A percentile compares a stretch with the other conserved stretches of the same genome.
Conservation (phyloP, 352 stramenopile species). For the Pythium aquatile region DNA sequence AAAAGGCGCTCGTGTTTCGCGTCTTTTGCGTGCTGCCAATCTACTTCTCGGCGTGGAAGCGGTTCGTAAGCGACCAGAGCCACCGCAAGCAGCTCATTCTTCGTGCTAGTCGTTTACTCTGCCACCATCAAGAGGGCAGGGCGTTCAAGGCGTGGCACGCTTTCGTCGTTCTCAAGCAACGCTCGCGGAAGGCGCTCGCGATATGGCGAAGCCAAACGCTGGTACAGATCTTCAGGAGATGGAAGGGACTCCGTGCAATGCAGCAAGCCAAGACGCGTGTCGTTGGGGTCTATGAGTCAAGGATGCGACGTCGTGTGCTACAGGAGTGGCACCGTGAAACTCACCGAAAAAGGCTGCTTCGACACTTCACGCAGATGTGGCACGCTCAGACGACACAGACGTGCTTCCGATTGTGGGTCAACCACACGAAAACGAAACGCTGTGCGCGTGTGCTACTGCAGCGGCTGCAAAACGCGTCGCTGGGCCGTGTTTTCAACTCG, state of each 20-base stretch:
- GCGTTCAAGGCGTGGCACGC: constrained; percentile 38
- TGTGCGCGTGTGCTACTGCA: constrained; percentile 6
- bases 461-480: constrained; percentile 14
- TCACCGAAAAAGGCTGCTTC: constrained; percentile 7
- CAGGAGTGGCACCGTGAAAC: constrained; percentile 9
- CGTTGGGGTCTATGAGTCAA: neutral
- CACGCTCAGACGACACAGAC: constrained; percentile 8
- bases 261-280: neutral
- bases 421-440: neutral
- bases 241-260: constrained; percentile 5
- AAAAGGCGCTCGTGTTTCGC: constrained; percentile 44
- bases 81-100: constrained; percentile 25
- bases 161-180: constrained; percentile 10
- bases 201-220: constrained; percentile 16
- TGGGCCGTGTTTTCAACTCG: constrained; percentile 35
- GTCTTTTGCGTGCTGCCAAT: constrained; percentile 37
- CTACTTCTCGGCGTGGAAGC: constrained; percentile 38
- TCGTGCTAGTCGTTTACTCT: constrained; percentile 31
- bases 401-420: constrained; percentile 18
- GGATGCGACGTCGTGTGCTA: neutral
- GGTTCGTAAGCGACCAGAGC: constrained; percentile 12
- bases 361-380: constrained; percentile 19
- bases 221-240: constrained; percentile 3
- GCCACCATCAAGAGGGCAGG: constrained; percentile 34
- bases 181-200: constrained; percentile 10